Evolutionary conservation across 495 filamentous ascomycete species (phyloP).

Genomic region (Trichocladium antarcticum): DNA sequence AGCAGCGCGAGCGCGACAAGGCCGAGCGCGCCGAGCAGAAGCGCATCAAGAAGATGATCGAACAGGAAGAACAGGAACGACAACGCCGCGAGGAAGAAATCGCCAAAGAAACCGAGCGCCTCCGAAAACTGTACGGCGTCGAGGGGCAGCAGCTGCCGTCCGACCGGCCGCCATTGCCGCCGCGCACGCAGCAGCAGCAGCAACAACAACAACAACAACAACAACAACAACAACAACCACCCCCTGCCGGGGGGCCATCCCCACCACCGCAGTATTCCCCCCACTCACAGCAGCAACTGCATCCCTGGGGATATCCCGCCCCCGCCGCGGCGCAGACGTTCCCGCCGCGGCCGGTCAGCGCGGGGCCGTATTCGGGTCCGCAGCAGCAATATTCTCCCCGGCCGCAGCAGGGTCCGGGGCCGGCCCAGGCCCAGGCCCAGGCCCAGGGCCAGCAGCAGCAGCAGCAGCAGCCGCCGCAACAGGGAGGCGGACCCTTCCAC

Average conservation of each 20-base stretch:
- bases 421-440: not conserved
- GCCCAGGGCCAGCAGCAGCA: not conserved
- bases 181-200: slow-evolving; percentile 5
- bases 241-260: not conserved
- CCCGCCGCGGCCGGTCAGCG: slow-evolving; percentile 34
- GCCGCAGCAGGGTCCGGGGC: not conserved
- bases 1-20: slow-evolving; percentile 42
- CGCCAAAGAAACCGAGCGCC: slow-evolving; percentile 72
- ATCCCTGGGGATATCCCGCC: not conserved
- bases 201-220: no score
- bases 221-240: slow-evolving; percentile 2
- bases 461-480: not conserved
- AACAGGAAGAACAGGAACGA: slow-evolving; percentile 61
- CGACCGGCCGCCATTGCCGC: slow-evolving; percentile 14
- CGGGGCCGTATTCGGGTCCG: slow-evolving; percentile 21
- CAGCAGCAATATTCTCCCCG: not conserved
- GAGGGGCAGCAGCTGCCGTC: slow-evolving; percentile 33
- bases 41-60: slow-evolving; percentile 64
- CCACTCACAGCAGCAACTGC: slow-evolving; percentile 5
- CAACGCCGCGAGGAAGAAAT: slow-evolving; percentile 59
- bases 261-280: no score
- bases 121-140: slow-evolving; percentile 61
- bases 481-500: slow-evolving; percentile 17
- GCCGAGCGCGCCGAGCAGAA: slow-evolving; percentile 51
- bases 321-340: slow-evolving; percentile 16